Percentiles rank a stretch among this genome's conserved stretches.
phyloP scores from a whole-genome alignment of 1,284 basidiomycete genomes.

The Earliella scabrosa region DNA sequence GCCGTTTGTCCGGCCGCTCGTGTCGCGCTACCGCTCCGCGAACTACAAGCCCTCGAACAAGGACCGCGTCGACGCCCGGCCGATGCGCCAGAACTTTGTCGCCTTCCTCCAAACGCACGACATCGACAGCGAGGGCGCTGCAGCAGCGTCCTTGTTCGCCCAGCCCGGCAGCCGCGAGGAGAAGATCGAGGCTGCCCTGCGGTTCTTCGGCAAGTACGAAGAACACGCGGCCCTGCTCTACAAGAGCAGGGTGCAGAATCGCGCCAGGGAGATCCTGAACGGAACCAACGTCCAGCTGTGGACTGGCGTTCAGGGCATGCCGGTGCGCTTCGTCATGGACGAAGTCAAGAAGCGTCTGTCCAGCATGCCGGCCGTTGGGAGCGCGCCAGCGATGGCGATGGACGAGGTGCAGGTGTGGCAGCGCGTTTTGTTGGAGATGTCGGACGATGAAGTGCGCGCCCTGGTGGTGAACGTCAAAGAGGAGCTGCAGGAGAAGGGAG shows the following conservation, averaged over 20 bases:
- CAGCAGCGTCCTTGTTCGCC: constrained; percentile 1
- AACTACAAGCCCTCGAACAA: constrained; percentile 34
- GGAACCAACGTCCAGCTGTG: constrained; percentile 57
- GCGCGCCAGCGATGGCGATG: not conserved
- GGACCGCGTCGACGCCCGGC: constrained; percentile 52
- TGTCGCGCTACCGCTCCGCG: constrained; percentile 23
- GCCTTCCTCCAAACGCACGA: constrained; percentile 36
- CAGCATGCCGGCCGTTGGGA: not conserved
- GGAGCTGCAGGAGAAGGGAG: constrained; percentile 29
- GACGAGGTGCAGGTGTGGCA: constrained; percentile 30
- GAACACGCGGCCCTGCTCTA: constrained; percentile 47
- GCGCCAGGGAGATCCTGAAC: constrained; percentile 51
- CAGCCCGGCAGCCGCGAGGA: constrained; percentile 18
- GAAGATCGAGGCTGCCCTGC: constrained; percentile 48
- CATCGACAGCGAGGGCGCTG: constrained; percentile 6
- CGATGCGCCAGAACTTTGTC: constrained; percentile 64
- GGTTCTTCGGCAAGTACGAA: constrained; percentile 55
- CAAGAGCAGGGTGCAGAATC: constrained; percentile 36
- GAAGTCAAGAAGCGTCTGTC: constrained; percentile 41
- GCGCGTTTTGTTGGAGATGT: constrained; percentile 28
- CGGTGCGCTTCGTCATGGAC: constrained; percentile 55
- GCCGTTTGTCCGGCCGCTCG: constrained; percentile 51
- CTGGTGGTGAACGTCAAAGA: constrained; percentile 32
- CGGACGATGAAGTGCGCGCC: constrained; percentile 29
- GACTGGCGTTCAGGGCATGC: constrained; percentile 53